Base-by-base conservation (phyloP, 2,329 filamentous ascomycete genomes). In the Ceratocystis diversiconidia region DNA sequence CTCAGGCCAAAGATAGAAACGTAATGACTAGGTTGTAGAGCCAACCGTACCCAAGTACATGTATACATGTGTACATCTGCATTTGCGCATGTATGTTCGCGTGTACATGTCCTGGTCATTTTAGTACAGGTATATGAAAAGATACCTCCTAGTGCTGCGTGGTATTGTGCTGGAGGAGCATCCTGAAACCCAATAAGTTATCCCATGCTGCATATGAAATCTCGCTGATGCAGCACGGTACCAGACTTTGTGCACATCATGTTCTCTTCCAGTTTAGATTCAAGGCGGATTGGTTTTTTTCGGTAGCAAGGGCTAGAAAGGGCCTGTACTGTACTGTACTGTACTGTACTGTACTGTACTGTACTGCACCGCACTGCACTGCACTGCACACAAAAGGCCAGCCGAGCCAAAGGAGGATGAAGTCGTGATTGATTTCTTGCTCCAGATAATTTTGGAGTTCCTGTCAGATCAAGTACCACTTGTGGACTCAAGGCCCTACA, bases 221-320 rank as follows among this genome's bases (percentile, higher is more conserved):
- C 55, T 59, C 28, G 28, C 28, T 59, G 55, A 59, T 59, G 55
- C 55, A 59, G 5, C 28, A 36, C 28, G 28, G 55, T 59, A 59
- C 55, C 55, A 36, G 12, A 59, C 28, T 59, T 59, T 59, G 55
- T 59, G 55, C 55, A 59, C 55, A 36, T 59, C 55, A 32, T 36
- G 55, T 59, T 59, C 55, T 59, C 28, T 19, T 59, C 55, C 28
- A 59, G 55, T 59, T 30, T 59, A 59, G 55, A 59, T 59, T 30
- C 55, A 59, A 59, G 25, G 28, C 5, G 10, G 1, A 36, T 36
- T 15, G 17, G n/a, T n/a, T n/a, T 15, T 59, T 36, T n/a, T 36
- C 17, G 55, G 28, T 59, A 59, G 55, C 28, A 36, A 32, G 55
- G 55, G 25, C 25, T 36, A 59, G 28, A 25, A 36, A 22, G 28